Percentiles rank a stretch among this genome's conserved stretches.
phyloP scores from a whole-genome alignment of 768 basidiomycete species.

The Tulasnella sp. region DNA sequence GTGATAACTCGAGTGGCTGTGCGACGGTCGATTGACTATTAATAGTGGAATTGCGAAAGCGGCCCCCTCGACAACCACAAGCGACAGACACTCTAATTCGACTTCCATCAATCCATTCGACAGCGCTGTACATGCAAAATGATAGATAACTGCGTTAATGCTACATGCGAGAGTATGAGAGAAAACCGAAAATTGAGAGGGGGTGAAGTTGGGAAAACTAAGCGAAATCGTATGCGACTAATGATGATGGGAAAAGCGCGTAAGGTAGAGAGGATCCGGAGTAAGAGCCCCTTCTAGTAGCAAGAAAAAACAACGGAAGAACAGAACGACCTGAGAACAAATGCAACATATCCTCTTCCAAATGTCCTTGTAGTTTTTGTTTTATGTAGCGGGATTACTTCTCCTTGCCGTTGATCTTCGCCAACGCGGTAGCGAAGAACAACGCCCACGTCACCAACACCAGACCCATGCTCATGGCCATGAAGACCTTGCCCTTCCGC shows the following conservation, averaged over 20 bases:
- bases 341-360: not conserved
- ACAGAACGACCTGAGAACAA: not conserved
- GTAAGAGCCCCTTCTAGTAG: not conserved
- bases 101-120: not conserved
- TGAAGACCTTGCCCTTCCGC: constrained; percentile 57
- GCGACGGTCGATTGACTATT: too few relatives aligned
- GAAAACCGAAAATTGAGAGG: not conserved
- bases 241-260: not conserved
- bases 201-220: not conserved
- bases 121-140: not conserved
- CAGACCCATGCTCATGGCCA: constrained; percentile 48
- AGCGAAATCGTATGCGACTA: not conserved
- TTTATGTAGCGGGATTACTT: not conserved
- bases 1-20: too few relatives aligned
- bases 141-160: constrained; percentile 11
- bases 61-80: too few relatives aligned
- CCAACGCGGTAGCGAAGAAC: constrained; percentile 55
- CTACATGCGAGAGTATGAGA: not conserved
- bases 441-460: constrained; percentile 63
- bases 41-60: too few relatives aligned
- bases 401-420: constrained; percentile 31
- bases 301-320: not conserved
- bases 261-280: not conserved
- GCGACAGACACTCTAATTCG: too few relatives aligned
- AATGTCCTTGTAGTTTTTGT: not conserved